Conservation (phyloP, 257 asterid species). For the Striga asiatica region DNA sequence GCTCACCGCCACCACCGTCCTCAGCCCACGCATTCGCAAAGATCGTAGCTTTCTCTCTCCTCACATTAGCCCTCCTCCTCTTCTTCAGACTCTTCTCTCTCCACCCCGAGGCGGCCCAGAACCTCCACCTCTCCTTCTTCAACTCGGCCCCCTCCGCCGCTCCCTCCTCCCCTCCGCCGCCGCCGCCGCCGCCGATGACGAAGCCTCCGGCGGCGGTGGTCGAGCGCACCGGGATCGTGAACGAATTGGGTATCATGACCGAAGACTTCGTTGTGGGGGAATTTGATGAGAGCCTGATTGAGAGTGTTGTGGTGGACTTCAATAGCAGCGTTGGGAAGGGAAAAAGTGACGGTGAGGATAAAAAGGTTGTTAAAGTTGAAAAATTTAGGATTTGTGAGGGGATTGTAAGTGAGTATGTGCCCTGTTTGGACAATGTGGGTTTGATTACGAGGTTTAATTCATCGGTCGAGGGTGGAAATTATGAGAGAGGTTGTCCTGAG, state of each 20-base stretch:
- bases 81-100: conserved; percentile 25
- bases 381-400: conserved; percentile 39
- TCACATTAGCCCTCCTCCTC: conserved; percentile 28
- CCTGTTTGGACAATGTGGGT: conserved; percentile 40
- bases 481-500: conserved; percentile 34
- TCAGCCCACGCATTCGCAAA: conserved; percentile 30
- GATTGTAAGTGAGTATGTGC: conserved; percentile 28
- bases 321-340: conserved; percentile 13
- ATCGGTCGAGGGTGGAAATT: conserved; percentile 14
- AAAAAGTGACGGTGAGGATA: conserved; percentile 4
- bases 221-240: conserved; percentile 55
- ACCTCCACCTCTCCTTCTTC: conserved; percentile 22
- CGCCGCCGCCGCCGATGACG: conserved; percentile 3
- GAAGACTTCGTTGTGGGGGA: conserved; percentile 45
- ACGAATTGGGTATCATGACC: conserved; percentile 52
- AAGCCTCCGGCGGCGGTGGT: conserved; percentile 1
- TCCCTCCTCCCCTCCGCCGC: conserved; percentile 1
- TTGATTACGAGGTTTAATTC: conserved; percentile 19
- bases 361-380: conserved; percentile 23
- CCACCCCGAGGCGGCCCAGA: conserved; percentile 13
- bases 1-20: conserved; percentile 24
- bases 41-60: conserved; percentile 26
- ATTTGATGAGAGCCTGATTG: conserved; percentile 31
- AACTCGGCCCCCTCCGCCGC: conserved; percentile 22
- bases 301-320: conserved; percentile 26